Conservation (phyloP, 139 green algal genomes). For the Klebsormidium nitens region DNA sequence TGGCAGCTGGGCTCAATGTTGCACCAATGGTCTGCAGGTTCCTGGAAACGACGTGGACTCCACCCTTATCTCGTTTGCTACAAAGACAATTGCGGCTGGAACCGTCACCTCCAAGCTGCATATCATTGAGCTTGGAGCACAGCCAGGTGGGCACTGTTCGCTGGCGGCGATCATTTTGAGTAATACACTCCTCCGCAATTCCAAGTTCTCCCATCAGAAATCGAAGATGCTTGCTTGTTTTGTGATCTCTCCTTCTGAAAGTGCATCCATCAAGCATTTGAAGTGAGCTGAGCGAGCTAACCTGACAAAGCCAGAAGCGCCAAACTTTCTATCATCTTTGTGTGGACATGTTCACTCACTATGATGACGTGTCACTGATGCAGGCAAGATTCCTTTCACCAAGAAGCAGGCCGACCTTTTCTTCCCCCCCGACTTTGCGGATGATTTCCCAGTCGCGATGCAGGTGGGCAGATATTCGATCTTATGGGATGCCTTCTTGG, state of each 20-base stretch:
- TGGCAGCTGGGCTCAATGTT: no score
- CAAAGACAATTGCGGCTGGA: conserved; percentile 87
- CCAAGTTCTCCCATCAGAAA: no score
- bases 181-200: no score
- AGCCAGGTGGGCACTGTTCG: conserved; percentile 48
- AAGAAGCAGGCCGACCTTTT: conserved; percentile 96
- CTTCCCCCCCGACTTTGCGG: conserved; percentile 96
- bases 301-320: no score
- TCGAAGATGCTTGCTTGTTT: no score
- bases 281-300: no score
- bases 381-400: conserved; percentile 43
- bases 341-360: no score
- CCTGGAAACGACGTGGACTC: conserved; percentile 46
- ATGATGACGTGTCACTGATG: no score
- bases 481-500: background rate
- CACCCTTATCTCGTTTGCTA: conserved; percentile 91
- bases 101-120: conserved; percentile 90
- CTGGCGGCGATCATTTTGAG: conserved; percentile 12
- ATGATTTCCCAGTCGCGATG: conserved; percentile 98
- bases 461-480: conserved; percentile 48
- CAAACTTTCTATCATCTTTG: no score
- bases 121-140: conserved; percentile 92
- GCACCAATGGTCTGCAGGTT: no score
- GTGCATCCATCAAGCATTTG: no score
- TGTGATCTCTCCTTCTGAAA: no score